Evolutionary conservation across 2,329 filamentous ascomycete genomes (phyloP).

Genomic region (Penicillium fuscoglaucum): DNA sequence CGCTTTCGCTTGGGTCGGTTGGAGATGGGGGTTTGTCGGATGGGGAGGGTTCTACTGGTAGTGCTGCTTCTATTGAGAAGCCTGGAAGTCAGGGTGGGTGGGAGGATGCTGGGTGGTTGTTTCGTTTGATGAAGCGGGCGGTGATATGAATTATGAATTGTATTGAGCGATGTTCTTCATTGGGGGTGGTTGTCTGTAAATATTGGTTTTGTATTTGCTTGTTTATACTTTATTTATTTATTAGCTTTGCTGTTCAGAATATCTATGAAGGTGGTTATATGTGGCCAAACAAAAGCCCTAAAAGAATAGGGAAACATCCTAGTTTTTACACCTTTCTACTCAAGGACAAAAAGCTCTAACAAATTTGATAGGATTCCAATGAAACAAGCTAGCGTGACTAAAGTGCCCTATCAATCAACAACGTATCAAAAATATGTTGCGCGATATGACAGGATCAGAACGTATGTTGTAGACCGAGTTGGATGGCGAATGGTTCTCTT

Average conservation of each 20-base stretch:
- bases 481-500: background rate
- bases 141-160: constrained; percentile 26
- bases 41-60: constrained; percentile 4
- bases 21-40: constrained; percentile 22
- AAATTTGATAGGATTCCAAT: constrained; percentile 8
- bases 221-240: background rate
- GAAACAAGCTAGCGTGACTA: constrained; percentile 6
- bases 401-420: background rate
- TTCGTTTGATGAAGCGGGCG: constrained; percentile 52
- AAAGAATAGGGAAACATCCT: background rate
- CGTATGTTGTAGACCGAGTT: background rate
- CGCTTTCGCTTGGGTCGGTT: constrained; percentile 12
- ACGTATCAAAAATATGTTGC: background rate
- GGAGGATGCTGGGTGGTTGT: constrained; percentile 60
- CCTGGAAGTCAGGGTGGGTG: constrained; percentile 50
- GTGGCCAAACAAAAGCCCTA: background rate
- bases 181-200: constrained; percentile 3
- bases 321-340: background rate
- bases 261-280: background rate
- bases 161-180: background rate
- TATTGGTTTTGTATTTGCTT: background rate
- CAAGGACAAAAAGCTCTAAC: background rate
- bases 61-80: constrained; percentile 31
- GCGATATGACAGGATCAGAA: background rate
- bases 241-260: background rate